phyloP scores from a whole-genome alignment of 2,329 filamentous ascomycete species.

The Penicillium verrucosum region DNA sequence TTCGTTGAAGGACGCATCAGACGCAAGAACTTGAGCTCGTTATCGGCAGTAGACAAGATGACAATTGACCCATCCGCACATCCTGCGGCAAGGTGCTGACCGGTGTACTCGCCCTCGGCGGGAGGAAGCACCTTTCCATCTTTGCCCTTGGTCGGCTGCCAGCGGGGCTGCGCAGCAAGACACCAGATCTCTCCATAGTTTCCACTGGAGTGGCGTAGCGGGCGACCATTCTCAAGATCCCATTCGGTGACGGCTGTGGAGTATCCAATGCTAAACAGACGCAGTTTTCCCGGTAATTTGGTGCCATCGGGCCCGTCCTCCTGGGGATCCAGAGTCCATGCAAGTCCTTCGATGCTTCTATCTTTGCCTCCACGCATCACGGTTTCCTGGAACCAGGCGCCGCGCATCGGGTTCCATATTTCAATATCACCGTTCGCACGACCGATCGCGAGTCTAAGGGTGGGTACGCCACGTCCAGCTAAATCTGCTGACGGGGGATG shows the following conservation, averaged over 20 bases:
- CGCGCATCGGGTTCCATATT: slow-evolving; percentile 87
- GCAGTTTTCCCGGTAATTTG: slow-evolving; percentile 65
- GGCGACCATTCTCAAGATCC: slow-evolving; percentile 77
- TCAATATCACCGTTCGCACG: slow-evolving; percentile 95
- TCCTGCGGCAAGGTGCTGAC: slow-evolving; percentile 73
- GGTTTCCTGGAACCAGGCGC: slow-evolving; percentile 84
- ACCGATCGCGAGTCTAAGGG: slow-evolving; percentile 78
- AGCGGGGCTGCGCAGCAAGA: slow-evolving; percentile 76
- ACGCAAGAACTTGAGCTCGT: slow-evolving; percentile 75
- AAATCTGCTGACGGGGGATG: slow-evolving; percentile 58
- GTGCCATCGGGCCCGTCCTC: slow-evolving; percentile 57
- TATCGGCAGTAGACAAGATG: slow-evolving; percentile 79
- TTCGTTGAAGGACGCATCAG: slow-evolving; percentile 75
- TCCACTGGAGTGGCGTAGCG: slow-evolving; percentile 78
- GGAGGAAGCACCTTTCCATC: slow-evolving; percentile 35
- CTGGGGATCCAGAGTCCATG: slow-evolving; percentile 84
- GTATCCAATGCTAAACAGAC: slow-evolving; percentile 94
- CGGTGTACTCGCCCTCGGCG: slow-evolving; percentile 40
- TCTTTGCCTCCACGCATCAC: slow-evolving; percentile 79
- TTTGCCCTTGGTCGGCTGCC: slow-evolving; percentile 39
- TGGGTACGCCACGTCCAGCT: slow-evolving; percentile 51
- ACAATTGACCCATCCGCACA: slow-evolving; percentile 90
- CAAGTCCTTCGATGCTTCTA: slow-evolving; percentile 82
- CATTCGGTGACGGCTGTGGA: slow-evolving; percentile 91
- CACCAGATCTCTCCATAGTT: slow-evolving; percentile 98